Percentiles rank a stretch among this genome's conserved stretches.
phyloP scores from a whole-genome alignment of 2,329 filamentous ascomycete species.

The Trichoderma atrobrunneum region DNA sequence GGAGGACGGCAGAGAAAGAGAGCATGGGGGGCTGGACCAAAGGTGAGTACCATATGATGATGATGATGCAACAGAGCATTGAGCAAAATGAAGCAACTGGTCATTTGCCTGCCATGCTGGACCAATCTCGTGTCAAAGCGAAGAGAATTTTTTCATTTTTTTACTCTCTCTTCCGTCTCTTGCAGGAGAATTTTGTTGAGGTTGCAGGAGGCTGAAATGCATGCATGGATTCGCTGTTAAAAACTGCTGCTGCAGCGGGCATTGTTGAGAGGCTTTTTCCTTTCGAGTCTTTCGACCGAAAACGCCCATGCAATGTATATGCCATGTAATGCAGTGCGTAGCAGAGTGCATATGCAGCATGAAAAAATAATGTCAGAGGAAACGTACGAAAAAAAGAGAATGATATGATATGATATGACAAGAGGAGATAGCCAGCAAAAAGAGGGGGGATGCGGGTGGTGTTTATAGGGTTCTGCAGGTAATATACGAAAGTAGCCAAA shows the following conservation, averaged over 20 bases:
- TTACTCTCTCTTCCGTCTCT: no score
- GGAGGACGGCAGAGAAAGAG: neutral
- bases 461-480: neutral
- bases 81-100: neutral
- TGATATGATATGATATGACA: neutral
- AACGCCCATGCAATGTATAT: neutral
- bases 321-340: neutral
- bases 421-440: neutral
- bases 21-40: neutral
- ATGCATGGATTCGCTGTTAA: neutral
- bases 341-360: neutral
- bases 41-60: neutral
- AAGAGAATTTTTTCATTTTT: neutral
- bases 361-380: neutral
- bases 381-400: neutral
- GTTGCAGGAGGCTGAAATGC: neutral
- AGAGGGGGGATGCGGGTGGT: neutral
- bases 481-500: neutral
- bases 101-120: neutral
- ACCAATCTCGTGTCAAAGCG: neutral
- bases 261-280: neutral
- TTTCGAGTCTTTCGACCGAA: neutral
- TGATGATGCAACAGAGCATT: neutral
- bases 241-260: neutral
- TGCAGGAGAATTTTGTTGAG: neutral